Base-by-base conservation (phyloP, 352 stramenopile species). In the Saprolegnia parasitica region DNA sequence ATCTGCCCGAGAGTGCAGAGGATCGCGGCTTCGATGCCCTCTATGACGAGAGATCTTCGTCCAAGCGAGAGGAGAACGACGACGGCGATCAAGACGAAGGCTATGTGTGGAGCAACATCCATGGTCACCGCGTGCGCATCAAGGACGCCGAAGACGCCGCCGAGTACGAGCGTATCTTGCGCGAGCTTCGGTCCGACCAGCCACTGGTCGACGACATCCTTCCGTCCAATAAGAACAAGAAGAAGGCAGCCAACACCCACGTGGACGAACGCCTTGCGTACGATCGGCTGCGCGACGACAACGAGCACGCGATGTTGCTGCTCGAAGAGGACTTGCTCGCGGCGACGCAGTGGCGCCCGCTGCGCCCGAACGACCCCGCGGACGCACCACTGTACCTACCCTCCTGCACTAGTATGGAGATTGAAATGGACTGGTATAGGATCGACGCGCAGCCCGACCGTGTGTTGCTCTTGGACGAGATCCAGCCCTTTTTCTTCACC, bases 101-200 rank as follows among this genome's bases (percentile, higher is more conserved):
- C 15, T 70, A 83, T 32, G 76, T 88, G 24, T 95, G 91, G 71
- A 95, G 87, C 67, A 93, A 93, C 26, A 71, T 93, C 0, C 87
- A 93, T 56, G 87, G 87, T 0, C 81, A 90, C 61, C 83, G 87
- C 5, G 92, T 95, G 61, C 79, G 66, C 5, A 65, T 93, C 16
- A 78, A 87, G 29, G 73, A 89, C 47, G 70, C 78, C 2, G 68
- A 91, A 49, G 87, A 95, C 61, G 65, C 77, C 3, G 70, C 67
- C 39, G 80, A 90, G 50, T 95, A 95, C 62, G 81, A 91, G 35
- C 76, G 84, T 0, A 95, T 95, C 72, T 55, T 95, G 23, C 62
- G 70, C 11, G 84, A 92, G 46, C 65, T 93, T n/a, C 78, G 13
- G 79, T 79, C 1, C 76, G 89, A 67, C 68, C 49, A 20, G 80